Base-by-base conservation (phyloP, 441 rosid genomes). In the Brassica balearica region DNA sequence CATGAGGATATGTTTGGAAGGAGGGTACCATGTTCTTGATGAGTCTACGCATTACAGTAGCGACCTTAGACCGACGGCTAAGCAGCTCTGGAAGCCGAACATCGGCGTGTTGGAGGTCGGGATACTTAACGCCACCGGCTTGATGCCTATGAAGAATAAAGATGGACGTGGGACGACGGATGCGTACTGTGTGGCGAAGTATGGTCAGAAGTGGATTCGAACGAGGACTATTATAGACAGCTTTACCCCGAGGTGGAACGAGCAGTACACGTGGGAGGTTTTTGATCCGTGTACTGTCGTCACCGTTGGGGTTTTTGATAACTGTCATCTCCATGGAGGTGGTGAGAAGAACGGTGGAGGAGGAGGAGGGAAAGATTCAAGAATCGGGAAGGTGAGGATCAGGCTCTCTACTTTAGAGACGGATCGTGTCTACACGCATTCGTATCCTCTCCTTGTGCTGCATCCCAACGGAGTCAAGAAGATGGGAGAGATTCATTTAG, bases 261-360 rank as follows among this genome's bases (percentile, higher is more conserved):
- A 95, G 84, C 99, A 95, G 64, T 95, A 95, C 65, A 95, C 97
- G 9, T 95, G 99, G 98, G 99, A 95, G 82, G 99, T 93, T 69
- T 92, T 78, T 7, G 98, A 95, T 86, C 98, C 99, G 5, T 95
- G 98, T 77, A 95, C 99, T 8, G 99, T 95, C 22, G 73, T 95
- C 51, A 95, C 98, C 4, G 84, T 95, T 70, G 99, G 99, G 32
- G 99, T 95, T 2, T 95, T 88, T 70, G 99, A 95, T 82, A 95
- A 95, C 71, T 88, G 92, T 27, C 99, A 95, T 79, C 81, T 95
- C 79, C 90, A 87, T 80, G 96, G 94, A 59, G 93, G 87, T 53
- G 93, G 87, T 46, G 98, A 90, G 22, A 89, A 88, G 83, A 82
- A 80, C 22, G 96, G 89, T 65, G 92, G 41, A 36, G 38, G 91